phyloP scores from a whole-genome alignment of 1,139 yeast genomes.

The Arxiozyma heterogenica region DNA sequence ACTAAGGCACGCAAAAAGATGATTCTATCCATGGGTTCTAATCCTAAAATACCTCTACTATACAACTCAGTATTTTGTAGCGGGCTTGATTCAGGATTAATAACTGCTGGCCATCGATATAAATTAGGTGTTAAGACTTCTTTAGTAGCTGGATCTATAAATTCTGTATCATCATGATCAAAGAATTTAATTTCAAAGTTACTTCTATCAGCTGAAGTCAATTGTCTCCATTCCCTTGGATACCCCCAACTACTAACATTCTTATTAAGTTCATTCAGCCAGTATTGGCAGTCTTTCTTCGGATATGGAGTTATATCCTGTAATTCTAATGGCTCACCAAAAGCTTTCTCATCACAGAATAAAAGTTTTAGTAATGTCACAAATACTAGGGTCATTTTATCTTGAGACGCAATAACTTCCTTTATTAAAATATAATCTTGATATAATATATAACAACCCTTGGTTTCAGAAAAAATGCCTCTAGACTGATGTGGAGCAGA shows the following conservation, averaged over 20 bases:
- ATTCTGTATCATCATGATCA: conserved; percentile 21
- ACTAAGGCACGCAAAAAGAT: conserved; percentile 39
- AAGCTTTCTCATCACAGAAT: conserved; percentile 13
- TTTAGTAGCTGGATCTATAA: conserved; percentile 36
- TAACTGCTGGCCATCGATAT: conserved; percentile 18
- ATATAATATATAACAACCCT: conserved; percentile 15
- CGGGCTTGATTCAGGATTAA: conserved; percentile 26
- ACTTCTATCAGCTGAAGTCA: conserved; percentile 5
- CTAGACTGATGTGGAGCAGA: conserved; percentile 6
- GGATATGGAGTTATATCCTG: conserved; percentile 4
- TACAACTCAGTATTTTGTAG: conserved; percentile 35
- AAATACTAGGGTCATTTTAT: conserved; percentile 25
- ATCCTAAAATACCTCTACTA: conserved; percentile 37
- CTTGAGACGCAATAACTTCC: conserved; percentile 25
- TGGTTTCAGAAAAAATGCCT: conserved; percentile 8
- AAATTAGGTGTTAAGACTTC: conserved; percentile 31
- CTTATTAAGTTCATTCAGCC: conserved; percentile 30
- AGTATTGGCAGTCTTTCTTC: background rate
- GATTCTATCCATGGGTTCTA: conserved; percentile 41
- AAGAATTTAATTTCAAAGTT: conserved; percentile 16
- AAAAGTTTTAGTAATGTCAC: conserved; percentile 22
- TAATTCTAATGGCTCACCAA: conserved; percentile 6
- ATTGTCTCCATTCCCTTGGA: conserved; percentile 39
- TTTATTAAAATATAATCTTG: conserved; percentile 25
- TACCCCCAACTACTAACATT: conserved; percentile 34